Evolutionary conservation across 2,329 filamentous ascomycete species (phyloP).

Genomic region (Hymenoscyphus repandus): DNA sequence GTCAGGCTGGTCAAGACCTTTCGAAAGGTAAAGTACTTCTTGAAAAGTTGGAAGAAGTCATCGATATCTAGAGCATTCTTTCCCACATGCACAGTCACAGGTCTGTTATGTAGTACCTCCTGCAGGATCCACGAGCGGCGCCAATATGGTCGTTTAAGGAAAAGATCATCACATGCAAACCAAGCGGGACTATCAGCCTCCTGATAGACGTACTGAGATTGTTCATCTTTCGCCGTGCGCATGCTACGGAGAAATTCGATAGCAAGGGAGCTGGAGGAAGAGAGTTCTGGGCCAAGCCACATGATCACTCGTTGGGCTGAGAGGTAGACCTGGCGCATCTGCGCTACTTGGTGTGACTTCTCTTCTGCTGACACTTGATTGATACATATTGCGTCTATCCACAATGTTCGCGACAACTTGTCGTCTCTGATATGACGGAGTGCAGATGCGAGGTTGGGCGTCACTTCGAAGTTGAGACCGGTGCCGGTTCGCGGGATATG

Average conservation of each 20-base stretch:
- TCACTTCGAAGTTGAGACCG: background rate
- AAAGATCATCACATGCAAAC: background rate
- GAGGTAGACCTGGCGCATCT: constrained; percentile 1
- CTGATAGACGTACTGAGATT: background rate
- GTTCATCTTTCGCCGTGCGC: background rate
- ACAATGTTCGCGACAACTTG: background rate
- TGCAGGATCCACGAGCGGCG: background rate
- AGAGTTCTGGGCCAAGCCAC: background rate
- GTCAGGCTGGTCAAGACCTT: background rate
- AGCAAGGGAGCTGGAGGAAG: background rate
- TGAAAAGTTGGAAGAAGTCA: background rate
- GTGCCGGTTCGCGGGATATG: too few species aligned
- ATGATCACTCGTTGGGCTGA: background rate
- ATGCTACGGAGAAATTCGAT: background rate
- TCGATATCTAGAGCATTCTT: background rate
- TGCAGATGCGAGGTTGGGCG: background rate
- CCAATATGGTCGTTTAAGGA: background rate
- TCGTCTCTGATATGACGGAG: background rate
- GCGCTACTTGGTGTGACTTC: background rate
- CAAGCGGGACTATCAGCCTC: background rate
- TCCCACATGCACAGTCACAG: background rate
- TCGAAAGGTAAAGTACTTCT: background rate
- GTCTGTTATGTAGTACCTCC: background rate
- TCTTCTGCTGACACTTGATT: background rate
- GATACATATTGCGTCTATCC: constrained; percentile 2